phyloP scores from a whole-genome alignment of 1,139 yeast species.

The Sugiyamaella pinicola region DNA sequence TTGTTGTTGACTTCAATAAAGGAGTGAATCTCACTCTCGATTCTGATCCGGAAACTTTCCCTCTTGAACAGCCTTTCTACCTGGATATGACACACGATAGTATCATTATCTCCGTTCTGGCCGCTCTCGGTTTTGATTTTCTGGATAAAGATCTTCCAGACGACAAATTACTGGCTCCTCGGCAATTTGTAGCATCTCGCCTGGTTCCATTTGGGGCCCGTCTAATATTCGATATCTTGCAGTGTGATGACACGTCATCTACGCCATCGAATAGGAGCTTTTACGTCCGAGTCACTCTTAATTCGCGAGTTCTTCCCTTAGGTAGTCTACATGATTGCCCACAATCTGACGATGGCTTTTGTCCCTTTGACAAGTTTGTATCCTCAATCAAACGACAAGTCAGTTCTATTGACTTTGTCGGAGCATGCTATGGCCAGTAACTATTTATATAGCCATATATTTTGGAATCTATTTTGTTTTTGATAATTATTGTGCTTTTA shows the following conservation, averaged over 20 bases:
- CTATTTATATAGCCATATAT: not conserved
- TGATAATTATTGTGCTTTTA: too few species aligned
- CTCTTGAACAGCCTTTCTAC: conserved; percentile 47
- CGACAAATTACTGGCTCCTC: conserved; percentile 44
- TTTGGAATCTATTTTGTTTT: not conserved
- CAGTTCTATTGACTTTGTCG: conserved; percentile 40
- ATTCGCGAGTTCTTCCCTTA: conserved; percentile 47
- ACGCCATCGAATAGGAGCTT: conserved; percentile 23
- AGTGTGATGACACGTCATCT: conserved; percentile 41
- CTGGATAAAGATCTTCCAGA: conserved; percentile 43
- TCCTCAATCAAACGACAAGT: conserved; percentile 41
- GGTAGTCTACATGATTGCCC: conserved; percentile 44
- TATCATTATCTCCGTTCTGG: conserved; percentile 44
- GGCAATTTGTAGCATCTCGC: conserved; percentile 46
- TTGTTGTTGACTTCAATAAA: conserved; percentile 35
- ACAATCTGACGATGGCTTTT: conserved; percentile 41
- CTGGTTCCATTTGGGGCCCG: conserved; percentile 50
- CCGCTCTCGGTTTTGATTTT: conserved; percentile 46
- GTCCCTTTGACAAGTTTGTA: conserved; percentile 42
- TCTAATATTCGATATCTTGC: conserved; percentile 45
- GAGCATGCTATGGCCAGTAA: conserved; percentile 40
- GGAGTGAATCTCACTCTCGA: conserved; percentile 46
- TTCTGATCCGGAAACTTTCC: conserved; percentile 39
- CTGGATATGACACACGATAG: conserved; percentile 50
- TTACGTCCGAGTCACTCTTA: conserved; percentile 44